phyloP scores from a whole-genome alignment of 345 rosid genomes.

The Eucalyptus marginata region DNA sequence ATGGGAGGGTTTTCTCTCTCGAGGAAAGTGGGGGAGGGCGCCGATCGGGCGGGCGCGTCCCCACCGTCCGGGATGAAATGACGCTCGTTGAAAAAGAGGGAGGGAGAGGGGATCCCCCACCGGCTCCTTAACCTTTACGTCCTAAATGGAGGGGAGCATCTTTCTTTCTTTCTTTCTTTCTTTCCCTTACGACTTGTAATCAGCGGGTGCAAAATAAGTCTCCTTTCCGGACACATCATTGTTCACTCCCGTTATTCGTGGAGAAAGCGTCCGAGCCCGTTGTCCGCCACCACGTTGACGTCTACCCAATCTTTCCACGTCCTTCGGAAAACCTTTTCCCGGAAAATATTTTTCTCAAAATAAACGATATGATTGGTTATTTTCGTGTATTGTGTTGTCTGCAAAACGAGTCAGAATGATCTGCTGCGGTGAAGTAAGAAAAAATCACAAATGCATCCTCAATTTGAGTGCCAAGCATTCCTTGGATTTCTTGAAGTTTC shows the following conservation, averaged over 20 bases:
- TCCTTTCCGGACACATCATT: not conserved
- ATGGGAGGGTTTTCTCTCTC: not conserved
- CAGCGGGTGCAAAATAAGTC: not conserved
- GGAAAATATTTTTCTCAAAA: fast-evolving
- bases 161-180: not conserved
- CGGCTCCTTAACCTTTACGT: not conserved
- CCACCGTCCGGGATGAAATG: not conserved
- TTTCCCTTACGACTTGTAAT: not conserved
- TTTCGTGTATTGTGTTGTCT: fast-evolving
- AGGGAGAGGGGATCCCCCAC: not conserved
- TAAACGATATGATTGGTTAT: not conserved
- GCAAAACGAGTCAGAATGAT: not conserved
- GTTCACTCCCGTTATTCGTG: not conserved
- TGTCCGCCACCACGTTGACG: not conserved
- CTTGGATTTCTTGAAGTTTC: not conserved
- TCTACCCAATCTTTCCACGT: not conserved
- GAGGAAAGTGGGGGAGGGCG: not conserved
- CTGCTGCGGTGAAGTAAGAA: not conserved
- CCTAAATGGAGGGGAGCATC: not conserved
- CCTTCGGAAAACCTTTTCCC: not conserved
- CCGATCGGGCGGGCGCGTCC: not conserved
- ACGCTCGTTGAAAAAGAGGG: not conserved
- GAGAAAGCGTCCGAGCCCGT: not conserved
- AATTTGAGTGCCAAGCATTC: not conserved
- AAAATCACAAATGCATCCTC: not conserved